Evolutionary conservation across 331 rosid species (phyloP), one percentile per base, ranked within the genome.

Genomic region (Rosa hybrid): DNA sequence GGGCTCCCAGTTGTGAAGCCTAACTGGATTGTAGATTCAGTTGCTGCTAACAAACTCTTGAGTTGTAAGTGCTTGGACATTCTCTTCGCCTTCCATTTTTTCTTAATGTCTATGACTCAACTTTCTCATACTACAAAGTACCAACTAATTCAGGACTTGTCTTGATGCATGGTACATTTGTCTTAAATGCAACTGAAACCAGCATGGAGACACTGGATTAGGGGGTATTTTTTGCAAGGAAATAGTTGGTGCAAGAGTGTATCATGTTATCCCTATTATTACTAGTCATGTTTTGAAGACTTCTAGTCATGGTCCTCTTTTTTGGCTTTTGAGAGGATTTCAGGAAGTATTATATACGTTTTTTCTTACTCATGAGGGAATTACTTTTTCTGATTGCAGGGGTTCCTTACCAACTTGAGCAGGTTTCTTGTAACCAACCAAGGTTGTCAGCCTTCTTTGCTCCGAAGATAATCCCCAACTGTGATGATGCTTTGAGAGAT

Each of bases 1-100:
- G 98, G 98, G 57, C 90, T 94, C 39, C 98, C 98, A 0, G 91
- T 94, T 34, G 98, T 94, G 69, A 94, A 92, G 84, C 98, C 98
- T 65, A 71, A 88, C 45, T 94, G 98, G 98, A 81, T 94, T 80
- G 88, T 92, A 77, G 97, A 94, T 77, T 94, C 98, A 10, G 87
- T 92, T 84, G 87, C 94, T 62, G 90, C 97, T 46, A 87, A 87
- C 78, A 90, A 85, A 77, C 98, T 92, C 65, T 86, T 94, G 86
- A 91, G 89, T 78, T 92, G 98, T 94, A 91, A 86, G 97, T 80
- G 76, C 30, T 46, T 77, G 57, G 76, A 21, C 54, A 78, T 77
- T 23, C 74, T 50, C 42, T 63, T 13, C 13, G 23, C 21, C 78
- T n/a, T 27, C 69, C 44, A 27, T 80, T 16, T 63, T 45, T 21